Evolutionary conservation across 306 rosid species (phyloP).

Genomic region (Fragaria nilgerrensis): DNA sequence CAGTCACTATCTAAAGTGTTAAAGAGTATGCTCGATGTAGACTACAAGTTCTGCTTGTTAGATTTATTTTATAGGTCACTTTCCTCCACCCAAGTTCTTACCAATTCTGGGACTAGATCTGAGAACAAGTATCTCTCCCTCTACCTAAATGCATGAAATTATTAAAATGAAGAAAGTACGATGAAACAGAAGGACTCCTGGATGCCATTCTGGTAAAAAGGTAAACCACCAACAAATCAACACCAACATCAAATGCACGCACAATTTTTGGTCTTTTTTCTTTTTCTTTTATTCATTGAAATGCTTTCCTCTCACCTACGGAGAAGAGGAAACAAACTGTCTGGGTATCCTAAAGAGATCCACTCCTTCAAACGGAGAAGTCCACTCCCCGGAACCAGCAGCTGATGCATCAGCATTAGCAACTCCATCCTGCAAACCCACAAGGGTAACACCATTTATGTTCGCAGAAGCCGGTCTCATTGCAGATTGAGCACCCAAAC

Average conservation of each 20-base stretch:
- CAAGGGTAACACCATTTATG: conserved; percentile 47
- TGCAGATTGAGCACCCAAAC: conserved; percentile 50
- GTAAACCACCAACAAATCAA: conserved; percentile 62
- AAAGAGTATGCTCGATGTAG: not conserved
- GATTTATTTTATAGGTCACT: not conserved
- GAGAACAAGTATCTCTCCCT: not conserved
- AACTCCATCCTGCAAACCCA: conserved; percentile 70
- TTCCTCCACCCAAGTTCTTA: not conserved
- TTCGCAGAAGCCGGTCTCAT: conserved; percentile 57
- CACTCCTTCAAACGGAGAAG: conserved; percentile 93
- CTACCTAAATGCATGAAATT: not conserved
- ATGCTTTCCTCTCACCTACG: conserved; percentile 49
- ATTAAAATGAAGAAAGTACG: too few species aligned
- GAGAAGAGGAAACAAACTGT: conserved; percentile 95
- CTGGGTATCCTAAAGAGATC: conserved; percentile 94
- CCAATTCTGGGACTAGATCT: not conserved
- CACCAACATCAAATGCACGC: conserved; percentile 62
- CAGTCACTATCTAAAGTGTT: not conserved
- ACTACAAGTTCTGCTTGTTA: not conserved
- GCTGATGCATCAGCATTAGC: conserved; percentile 52
- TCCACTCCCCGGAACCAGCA: conserved; percentile 78
- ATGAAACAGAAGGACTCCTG: conserved; percentile 22
- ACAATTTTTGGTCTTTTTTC: conserved; percentile 34
- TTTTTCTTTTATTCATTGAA: conserved; percentile 51
- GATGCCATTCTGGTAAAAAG: conserved; percentile 38